Conservation (phyloP, 306 rosid species). For the Ormosia emarginata region DNA sequence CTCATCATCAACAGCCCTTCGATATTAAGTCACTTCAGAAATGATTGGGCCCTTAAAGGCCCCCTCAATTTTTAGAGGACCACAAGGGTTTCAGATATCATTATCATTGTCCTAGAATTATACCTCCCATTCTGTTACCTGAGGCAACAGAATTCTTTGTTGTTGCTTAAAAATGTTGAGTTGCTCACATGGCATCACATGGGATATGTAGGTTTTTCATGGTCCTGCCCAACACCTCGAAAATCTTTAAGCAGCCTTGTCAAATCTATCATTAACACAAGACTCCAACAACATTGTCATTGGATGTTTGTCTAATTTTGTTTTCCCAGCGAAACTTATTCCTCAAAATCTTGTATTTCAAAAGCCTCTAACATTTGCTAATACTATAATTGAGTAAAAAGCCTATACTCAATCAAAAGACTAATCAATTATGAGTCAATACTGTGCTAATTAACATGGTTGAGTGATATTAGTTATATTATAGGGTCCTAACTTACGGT, state of each 20-base stretch:
- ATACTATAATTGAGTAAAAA: background rate
- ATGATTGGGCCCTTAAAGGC: slow-evolving; percentile 23
- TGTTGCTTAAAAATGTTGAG: slow-evolving; percentile 28
- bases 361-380: background rate
- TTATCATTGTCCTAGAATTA: slow-evolving; percentile 19
- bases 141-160: slow-evolving; percentile 11
- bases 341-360: background rate
- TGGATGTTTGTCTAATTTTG: background rate
- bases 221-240: slow-evolving; percentile 50
- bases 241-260: slow-evolving; percentile 18
- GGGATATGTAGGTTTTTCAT: slow-evolving; percentile 44
- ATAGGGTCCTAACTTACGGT: background rate
- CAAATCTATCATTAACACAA: slow-evolving; percentile 23
- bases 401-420: background rate
- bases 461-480: background rate
- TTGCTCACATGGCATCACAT: slow-evolving; percentile 63
- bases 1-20: background rate
- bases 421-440: background rate
- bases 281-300: background rate
- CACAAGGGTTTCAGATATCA: slow-evolving; percentile 36
- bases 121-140: background rate
- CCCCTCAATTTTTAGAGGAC: slow-evolving; percentile 38
- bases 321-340: background rate
- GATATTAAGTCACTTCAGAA: slow-evolving; percentile 27
- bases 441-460: background rate